phyloP scores from a whole-genome alignment of 352 stramenopile species.

The Ochromonadaceae sp. region DNA sequence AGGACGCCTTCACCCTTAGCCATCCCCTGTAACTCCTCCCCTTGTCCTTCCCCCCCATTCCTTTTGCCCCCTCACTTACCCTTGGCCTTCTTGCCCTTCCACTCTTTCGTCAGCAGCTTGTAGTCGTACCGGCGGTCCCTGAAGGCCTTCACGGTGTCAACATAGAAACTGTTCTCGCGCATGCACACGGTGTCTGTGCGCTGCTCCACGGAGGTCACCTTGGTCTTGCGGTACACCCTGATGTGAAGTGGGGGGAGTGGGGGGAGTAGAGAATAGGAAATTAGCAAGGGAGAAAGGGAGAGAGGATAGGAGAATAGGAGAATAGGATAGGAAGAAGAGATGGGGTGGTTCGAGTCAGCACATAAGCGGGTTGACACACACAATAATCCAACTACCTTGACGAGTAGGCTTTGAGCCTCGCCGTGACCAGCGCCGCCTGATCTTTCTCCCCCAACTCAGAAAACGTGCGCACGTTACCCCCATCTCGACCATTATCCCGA shows the following conservation, averaged over 20 bases:
- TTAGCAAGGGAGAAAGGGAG: background rate
- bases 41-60: slow-evolving; percentile 41
- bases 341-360: too few relatives aligned
- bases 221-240: slow-evolving; percentile 84
- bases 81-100: slow-evolving; percentile 20
- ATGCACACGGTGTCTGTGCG: slow-evolving; percentile 91
- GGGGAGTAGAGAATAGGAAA: too few relatives aligned
- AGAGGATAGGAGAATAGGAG: too few relatives aligned
- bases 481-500: slow-evolving; percentile 28
- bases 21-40: too few relatives aligned
- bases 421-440: slow-evolving; percentile 42
- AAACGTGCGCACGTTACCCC: slow-evolving; percentile 14
- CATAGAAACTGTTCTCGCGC: slow-evolving; percentile 98
- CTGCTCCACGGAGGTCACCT: slow-evolving; percentile 85
- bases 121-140: slow-evolving; percentile 97
- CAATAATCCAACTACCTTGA: too few relatives aligned
- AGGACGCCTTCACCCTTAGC: too few relatives aligned
- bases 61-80: slow-evolving; percentile 8
- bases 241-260: too few relatives aligned
- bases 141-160: slow-evolving; percentile 97
- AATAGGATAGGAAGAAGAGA: too few relatives aligned
- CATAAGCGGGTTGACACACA: too few relatives aligned
- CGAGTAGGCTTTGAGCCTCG: slow-evolving; percentile 63
- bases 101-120: slow-evolving; percentile 93
- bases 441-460: slow-evolving; percentile 26